Evolutionary conservation across 2,329 filamentous ascomycete species (phyloP).

Genomic region (Rhinocladiella similis): DNA sequence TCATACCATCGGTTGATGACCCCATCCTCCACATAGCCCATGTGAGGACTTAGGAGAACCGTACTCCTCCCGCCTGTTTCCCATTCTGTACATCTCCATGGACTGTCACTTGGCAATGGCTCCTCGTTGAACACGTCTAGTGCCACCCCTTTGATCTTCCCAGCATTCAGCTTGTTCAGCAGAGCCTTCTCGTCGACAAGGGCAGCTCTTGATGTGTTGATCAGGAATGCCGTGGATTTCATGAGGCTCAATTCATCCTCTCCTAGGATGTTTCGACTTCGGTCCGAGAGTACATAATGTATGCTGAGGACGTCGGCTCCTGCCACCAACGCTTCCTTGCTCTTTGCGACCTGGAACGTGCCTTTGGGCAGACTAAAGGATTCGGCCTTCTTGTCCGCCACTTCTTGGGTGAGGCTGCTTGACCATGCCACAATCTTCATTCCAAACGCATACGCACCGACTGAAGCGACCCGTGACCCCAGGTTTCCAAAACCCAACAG

Average conservation of each 20-base stretch:
- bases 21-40: constrained; percentile 73
- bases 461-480: constrained; percentile 66
- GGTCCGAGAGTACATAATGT: constrained; percentile 69
- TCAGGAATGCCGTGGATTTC: constrained; percentile 63
- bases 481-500: constrained; percentile 72
- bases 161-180: constrained; percentile 56
- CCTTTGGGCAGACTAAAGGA: constrained; percentile 1
- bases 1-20: constrained; percentile 67
- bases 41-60: constrained; percentile 74
- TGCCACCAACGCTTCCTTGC: constrained; percentile 6
- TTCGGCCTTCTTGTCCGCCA: constrained; percentile 59
- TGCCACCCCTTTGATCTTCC: constrained; percentile 63
- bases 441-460: constrained; percentile 69
- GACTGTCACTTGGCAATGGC: constrained; percentile 62
- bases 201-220: constrained; percentile 70
- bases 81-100: constrained; percentile 66
- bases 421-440: constrained; percentile 81
- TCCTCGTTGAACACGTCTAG: constrained; percentile 72
- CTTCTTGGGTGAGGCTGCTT: constrained; percentile 70
- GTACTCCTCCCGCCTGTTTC: constrained; percentile 63
- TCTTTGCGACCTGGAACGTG: constrained; percentile 4
- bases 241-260: constrained; percentile 60
- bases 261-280: constrained; percentile 66
- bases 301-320: constrained; percentile 53
- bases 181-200: constrained; percentile 65